These are phyloP conservation scores for Erythrobasidium yunnanense DNA, from an alignment of 768 basidiomycete genomes.

Conservation along the genomic window DNA sequence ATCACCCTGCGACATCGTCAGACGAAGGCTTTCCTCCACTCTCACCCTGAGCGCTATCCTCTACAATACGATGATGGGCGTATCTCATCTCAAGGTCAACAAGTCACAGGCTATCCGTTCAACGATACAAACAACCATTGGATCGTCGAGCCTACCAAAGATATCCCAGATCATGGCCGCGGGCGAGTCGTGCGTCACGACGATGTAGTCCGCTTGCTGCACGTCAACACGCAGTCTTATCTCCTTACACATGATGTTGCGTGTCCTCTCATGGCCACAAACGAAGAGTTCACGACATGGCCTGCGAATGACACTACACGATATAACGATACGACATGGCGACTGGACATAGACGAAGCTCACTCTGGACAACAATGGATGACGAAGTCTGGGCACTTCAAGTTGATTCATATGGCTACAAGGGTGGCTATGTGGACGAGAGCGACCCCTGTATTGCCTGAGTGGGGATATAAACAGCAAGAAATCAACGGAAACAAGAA, in stretches of 20 bases:
- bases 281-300: constrained; percentile 96
- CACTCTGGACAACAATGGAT: constrained; percentile 73
- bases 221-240: constrained; percentile 67
- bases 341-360: constrained; percentile 59
- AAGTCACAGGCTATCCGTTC: constrained; percentile 63
- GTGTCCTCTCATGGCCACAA: constrained; percentile 90
- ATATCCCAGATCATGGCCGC: constrained; percentile 82
- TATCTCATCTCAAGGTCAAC: constrained; percentile 33
- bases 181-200: constrained; percentile 83
- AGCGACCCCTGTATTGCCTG: constrained; percentile 60
- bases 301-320: constrained; percentile 45
- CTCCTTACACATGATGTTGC: constrained; percentile 96
- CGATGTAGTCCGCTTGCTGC: constrained; percentile 77
- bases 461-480: constrained; percentile 95
- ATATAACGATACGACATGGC: constrained; percentile 82
- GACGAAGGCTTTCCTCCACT: constrained; percentile 85
- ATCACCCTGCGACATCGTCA: constrained; percentile 82
- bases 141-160: constrained; percentile 89
- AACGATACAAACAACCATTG: constrained; percentile 91
- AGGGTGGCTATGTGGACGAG: constrained; percentile 93
- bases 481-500: constrained; percentile 98
- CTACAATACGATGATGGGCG: constrained; percentile 90
- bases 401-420: constrained; percentile 75
- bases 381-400: constrained; percentile 88
- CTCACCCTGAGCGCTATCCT: constrained; percentile 81